Evolutionary conservation across 176 grass and related monocot genomes (phyloP), one percentile per base, ranked within the genome.

Genomic region (Aegilops bicornis): DNA sequence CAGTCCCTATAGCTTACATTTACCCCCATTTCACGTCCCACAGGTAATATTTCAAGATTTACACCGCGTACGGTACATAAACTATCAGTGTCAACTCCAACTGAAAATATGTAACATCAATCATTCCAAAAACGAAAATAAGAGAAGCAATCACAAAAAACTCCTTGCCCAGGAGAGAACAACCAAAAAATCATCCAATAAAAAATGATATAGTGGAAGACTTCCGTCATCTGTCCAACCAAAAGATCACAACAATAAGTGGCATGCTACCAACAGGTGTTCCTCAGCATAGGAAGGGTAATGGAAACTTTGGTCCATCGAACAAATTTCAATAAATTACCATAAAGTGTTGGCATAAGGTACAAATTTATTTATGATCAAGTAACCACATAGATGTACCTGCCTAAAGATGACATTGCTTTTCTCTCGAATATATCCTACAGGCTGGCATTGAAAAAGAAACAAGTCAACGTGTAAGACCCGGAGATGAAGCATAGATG

Each of bases 381-480:
- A 80, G 35, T 43, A 56, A 67, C 69, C 29, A 50, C 61, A 25
- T 11, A 33, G 64, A 70, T 39, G 5, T 96, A 96, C 97, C 93
- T 98, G 97, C 79, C 97, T 96, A 87, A 89, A 89, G 42, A 98
- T 92, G 68, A 94, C 50, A 87, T 96, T 98, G 88, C 94, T 98
- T 88, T 92, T 87, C 90, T 98, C 97, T 50, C 90, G 84, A 90
- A 98, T 98, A 84, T 77, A 92, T 76, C 85, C 97, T 78, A 91
- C 88, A 69, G 92, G 88, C 97, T 98, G 87, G 87, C 20, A 71
- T 82, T 73, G 16, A 7, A 80, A 69, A 83, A 92, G 79, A 78
- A 88, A 90, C 25, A 82, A 75, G 29, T 89, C 48, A 86, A 32
- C 13, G 10, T 6, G 62, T 79, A 59, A 66, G 11, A 43, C 2